Evolutionary conservation across 768 basidiomycete species (phyloP).

Genomic region (Suillus variegatus): DNA sequence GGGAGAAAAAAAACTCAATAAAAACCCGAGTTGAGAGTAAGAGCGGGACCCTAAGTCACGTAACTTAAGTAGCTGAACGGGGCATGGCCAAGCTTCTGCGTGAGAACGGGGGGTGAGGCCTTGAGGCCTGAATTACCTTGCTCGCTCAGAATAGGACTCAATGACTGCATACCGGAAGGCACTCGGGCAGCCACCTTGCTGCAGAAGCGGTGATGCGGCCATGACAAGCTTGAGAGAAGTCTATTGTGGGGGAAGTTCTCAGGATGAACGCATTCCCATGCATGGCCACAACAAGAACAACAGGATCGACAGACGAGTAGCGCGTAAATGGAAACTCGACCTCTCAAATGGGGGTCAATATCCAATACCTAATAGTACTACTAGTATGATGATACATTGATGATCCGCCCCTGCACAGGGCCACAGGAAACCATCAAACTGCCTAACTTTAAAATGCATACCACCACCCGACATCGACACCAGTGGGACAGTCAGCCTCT

Average conservation of each 20-base stretch:
- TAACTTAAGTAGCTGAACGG: constrained; percentile 15
- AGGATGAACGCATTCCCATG: neutral
- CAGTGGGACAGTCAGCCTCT: too few relatives aligned
- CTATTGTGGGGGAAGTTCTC: constrained; percentile 1
- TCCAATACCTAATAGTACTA: neutral
- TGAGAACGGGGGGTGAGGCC: constrained; percentile 25
- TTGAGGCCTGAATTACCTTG: constrained; percentile 2
- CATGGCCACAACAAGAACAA: neutral
- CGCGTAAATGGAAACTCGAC: constrained; percentile 1
- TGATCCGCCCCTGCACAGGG: too few relatives aligned
- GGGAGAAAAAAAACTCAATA: neutral
- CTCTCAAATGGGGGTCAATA: neutral
- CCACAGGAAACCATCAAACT: too few relatives aligned
- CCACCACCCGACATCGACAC: too few relatives aligned
- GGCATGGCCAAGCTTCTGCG: constrained; percentile 21
- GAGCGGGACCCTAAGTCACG: constrained; percentile 25
- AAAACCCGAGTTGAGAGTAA: constrained; percentile 9
- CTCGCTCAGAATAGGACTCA: constrained; percentile 6
- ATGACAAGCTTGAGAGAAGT: constrained; percentile 5
- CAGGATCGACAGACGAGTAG: constrained; percentile 4
- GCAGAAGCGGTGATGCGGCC: neutral
- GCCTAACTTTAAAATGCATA: too few relatives aligned
- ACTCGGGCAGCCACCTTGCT: neutral
- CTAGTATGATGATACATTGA: too few relatives aligned
- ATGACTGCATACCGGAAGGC: neutral